Conservation (phyloP, 805 yeast genomes). For the Metschnikowia reukaufii region DNA sequence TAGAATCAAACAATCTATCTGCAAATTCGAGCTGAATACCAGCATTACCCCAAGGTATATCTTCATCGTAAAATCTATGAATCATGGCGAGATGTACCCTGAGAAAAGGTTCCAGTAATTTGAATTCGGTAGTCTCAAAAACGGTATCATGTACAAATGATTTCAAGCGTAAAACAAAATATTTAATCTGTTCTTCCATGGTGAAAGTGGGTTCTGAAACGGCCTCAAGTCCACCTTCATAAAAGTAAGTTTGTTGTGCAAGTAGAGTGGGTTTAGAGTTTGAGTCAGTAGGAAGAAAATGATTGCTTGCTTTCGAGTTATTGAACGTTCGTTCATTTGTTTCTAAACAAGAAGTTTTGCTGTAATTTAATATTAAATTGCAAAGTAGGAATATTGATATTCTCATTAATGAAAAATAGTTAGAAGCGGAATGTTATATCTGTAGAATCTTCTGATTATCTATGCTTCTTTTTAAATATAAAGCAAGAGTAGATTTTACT, state of each 20-base stretch:
- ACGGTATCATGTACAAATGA: conserved; percentile 2
- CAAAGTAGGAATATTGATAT: no score
- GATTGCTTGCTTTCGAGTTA: no score
- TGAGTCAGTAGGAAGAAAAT: no score
- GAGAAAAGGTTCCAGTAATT: not conserved
- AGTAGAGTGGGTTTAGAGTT: no score
- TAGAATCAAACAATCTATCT: not conserved
- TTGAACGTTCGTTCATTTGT: no score
- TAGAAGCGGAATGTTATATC: no score
- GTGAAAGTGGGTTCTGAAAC: not conserved
- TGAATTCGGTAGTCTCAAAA: not conserved
- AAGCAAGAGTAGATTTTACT: no score
- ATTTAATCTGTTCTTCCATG: not conserved
- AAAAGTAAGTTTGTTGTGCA: not conserved
- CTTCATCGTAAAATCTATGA: not conserved
- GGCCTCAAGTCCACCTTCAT: not conserved
- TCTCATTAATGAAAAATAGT: no score
- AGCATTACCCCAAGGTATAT: not conserved
- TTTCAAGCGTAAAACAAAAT: not conserved
- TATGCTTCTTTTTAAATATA: no score
- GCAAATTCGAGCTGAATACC: not conserved
- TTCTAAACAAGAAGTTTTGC: no score
- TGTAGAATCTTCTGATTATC: no score
- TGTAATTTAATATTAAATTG: no score
- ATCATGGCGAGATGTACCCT: not conserved